Percentiles rank a stretch among this genome's conserved stretches.
These are phyloP conservation scores for Choiromyces venosus DNA, from an alignment of 495 filamentous ascomycete species.

Conservation along the genomic window DNA sequence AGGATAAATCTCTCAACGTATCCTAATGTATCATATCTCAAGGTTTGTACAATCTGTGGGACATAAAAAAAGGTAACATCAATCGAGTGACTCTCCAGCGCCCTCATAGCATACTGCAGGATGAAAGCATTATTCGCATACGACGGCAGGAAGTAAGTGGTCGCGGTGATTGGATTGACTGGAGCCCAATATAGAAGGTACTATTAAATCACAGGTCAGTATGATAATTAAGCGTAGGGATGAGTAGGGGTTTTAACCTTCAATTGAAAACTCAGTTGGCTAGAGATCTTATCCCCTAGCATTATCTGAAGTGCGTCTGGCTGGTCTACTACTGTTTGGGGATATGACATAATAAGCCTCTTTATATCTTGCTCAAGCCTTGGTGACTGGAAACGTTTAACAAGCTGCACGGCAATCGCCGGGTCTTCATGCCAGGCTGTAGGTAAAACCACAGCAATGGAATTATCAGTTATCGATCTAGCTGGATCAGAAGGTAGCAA, in stretches of 20 bases:
- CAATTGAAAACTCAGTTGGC: conserved; percentile 74
- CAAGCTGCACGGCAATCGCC: conserved; percentile 74
- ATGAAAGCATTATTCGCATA: conserved; percentile 94
- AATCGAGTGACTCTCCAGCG: conserved; percentile 84
- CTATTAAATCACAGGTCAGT: conserved; percentile 43
- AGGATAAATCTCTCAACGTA: conserved; percentile 96
- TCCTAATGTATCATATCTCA: conserved; percentile 90
- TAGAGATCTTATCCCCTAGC: conserved; percentile 66
- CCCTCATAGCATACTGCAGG: conserved; percentile 94
- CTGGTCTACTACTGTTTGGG: conserved; percentile 70
- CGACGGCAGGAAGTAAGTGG: conserved; percentile 85
- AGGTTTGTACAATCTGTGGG: conserved; percentile 90
- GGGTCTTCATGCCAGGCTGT: conserved; percentile 83
- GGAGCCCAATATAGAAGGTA: conserved; percentile 93
- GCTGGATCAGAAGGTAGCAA: conserved; percentile 39
- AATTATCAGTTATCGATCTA: conserved; percentile 33
- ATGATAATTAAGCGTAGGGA: conserved; percentile 42
- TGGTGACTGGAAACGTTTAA: conserved; percentile 67
- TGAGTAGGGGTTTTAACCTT: conserved; percentile 48
- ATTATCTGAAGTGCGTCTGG: conserved; percentile 77
- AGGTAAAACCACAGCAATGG: conserved; percentile 56
- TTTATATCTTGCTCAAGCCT: conserved; percentile 69
- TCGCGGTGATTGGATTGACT: conserved; percentile 84
- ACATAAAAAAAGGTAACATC: conserved; percentile 99
- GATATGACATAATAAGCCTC: conserved; percentile 69